A percentile compares a stretch with the other conserved stretches of the same genome.
These are phyloP conservation scores for Penicillium nucicola DNA, from an alignment of 495 filamentous ascomycete species.

Conservation along the genomic window DNA sequence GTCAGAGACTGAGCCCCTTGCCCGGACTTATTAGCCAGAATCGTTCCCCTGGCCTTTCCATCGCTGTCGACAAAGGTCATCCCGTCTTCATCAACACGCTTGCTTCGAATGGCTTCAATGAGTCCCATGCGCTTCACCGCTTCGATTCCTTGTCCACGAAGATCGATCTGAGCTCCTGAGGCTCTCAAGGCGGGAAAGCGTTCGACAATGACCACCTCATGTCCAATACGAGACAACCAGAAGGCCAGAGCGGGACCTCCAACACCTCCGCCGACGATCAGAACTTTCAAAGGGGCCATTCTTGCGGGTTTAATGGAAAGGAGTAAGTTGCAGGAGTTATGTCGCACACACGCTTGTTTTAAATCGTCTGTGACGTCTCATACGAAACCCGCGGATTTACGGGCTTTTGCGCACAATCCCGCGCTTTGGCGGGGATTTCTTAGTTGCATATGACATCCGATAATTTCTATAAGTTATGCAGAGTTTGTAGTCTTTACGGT, in stretches of 20 bases:
- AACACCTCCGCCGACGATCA: constrained; percentile 41
- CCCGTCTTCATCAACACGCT: constrained; percentile 33
- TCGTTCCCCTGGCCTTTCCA: constrained; percentile 17
- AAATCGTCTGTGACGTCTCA: too few relatives aligned
- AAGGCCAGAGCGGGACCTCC: constrained; percentile 35
- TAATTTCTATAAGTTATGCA: too few relatives aligned
- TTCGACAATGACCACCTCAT: constrained; percentile 40
- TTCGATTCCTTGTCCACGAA: constrained; percentile 36
- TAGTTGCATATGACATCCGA: too few relatives aligned
- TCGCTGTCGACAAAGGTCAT: constrained; percentile 30
- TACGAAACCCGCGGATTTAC: too few relatives aligned
- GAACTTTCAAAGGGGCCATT: constrained; percentile 27
- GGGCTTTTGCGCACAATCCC: too few relatives aligned
- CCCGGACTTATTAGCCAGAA: constrained; percentile 32
- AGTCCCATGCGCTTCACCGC: constrained; percentile 41
- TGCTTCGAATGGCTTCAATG: constrained; percentile 23
- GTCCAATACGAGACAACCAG: constrained; percentile 32
- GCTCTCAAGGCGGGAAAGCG: constrained; percentile 31
- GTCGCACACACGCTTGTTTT: too few relatives aligned
- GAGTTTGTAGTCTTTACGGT: too few relatives aligned
- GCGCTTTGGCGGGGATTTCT: too few relatives aligned
- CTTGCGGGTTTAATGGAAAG: neutral
- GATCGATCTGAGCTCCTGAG: constrained; percentile 40
- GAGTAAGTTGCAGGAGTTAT: neutral
- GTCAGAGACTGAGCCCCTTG: constrained; percentile 33